These are phyloP conservation scores for Lyophyllum semitale DNA, from an alignment of 768 basidiomycete species.

Conservation along the genomic window DNA sequence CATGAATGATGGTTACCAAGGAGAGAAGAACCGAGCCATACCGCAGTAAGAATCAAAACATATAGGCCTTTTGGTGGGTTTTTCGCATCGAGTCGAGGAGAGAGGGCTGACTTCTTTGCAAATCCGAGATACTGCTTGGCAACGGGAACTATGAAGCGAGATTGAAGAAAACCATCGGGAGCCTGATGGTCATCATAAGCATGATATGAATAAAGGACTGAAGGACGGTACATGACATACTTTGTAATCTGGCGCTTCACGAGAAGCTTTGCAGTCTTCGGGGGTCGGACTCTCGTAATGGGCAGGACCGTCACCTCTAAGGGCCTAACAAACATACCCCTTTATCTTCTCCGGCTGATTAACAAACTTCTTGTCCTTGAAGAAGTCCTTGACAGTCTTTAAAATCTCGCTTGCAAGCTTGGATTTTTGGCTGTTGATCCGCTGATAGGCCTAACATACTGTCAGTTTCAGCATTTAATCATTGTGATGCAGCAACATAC, in stretches of 20 bases:
- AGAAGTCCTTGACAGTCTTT: conserved; percentile 5
- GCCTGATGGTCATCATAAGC: conserved; percentile 3
- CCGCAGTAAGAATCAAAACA: conserved; percentile 4
- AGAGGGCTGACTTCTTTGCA: conserved; percentile 5
- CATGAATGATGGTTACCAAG: background rate
- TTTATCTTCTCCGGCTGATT: background rate
- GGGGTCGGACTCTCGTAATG: conserved; percentile 14
- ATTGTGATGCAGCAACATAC: background rate
- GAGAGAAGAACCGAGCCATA: background rate
- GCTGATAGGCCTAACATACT: conserved; percentile 8
- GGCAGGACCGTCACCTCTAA: conserved; percentile 13
- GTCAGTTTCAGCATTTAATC: background rate
- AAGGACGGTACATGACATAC: conserved; percentile 5
- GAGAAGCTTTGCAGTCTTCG: background rate
- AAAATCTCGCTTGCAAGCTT: conserved; percentile 11
- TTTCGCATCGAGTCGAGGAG: conserved; percentile 4
- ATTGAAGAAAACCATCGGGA: conserved; percentile 11
- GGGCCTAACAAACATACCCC: conserved; percentile 10
- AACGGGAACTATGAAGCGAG: conserved; percentile 5
- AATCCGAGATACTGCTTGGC: conserved; percentile 3
- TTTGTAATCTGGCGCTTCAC: background rate
- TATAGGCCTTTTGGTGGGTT: conserved; percentile 11
- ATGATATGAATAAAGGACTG: background rate
- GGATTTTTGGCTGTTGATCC: conserved; percentile 7
- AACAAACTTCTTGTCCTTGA: background rate